Evolutionary conservation across 495 filamentous ascomycete species (phyloP).

Genomic region (Articulospora tetracladia): DNA sequence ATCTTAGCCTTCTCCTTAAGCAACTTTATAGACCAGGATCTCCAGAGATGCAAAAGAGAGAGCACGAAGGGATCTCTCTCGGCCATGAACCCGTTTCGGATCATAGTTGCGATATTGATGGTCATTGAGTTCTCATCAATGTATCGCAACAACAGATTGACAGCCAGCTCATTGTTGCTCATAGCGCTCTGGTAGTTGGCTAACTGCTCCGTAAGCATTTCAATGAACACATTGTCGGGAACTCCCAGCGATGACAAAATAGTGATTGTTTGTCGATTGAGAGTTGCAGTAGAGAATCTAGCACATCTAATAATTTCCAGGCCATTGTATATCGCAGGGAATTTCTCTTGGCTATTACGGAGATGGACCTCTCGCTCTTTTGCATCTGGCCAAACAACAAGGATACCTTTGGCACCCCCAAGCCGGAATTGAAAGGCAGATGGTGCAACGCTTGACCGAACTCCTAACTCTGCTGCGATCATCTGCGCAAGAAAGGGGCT

Average conservation of each 20-base stretch:
- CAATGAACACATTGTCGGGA: slow-evolving; percentile 58
- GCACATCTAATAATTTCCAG: slow-evolving; percentile 86
- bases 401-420: slow-evolving; percentile 87
- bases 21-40: slow-evolving; percentile 75
- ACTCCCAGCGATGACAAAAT: slow-evolving; percentile 79
- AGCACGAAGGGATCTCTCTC: slow-evolving; percentile 73
- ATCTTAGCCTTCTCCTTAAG: slow-evolving; percentile 94
- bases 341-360: slow-evolving; percentile 84
- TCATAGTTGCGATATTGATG: slow-evolving; percentile 65
- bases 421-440: slow-evolving; percentile 90
- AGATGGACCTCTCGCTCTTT: slow-evolving; percentile 63
- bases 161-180: slow-evolving; percentile 55
- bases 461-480: slow-evolving; percentile 55
- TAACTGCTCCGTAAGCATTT: slow-evolving; percentile 63
- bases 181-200: slow-evolving; percentile 63
- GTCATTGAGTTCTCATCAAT: slow-evolving; percentile 88
- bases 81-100: slow-evolving; percentile 75
- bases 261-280: slow-evolving; percentile 88
- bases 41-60: slow-evolving; percentile 72
- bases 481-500: slow-evolving; percentile 71
- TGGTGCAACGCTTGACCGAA: slow-evolving; percentile 50
- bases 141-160: slow-evolving; percentile 61
- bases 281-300: slow-evolving; percentile 63
- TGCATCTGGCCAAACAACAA: slow-evolving; percentile 64
- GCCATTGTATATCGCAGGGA: slow-evolving; percentile 61